phyloP scores from a whole-genome alignment of 2,329 filamentous ascomycete genomes.

The Penicillium sp. region DNA sequence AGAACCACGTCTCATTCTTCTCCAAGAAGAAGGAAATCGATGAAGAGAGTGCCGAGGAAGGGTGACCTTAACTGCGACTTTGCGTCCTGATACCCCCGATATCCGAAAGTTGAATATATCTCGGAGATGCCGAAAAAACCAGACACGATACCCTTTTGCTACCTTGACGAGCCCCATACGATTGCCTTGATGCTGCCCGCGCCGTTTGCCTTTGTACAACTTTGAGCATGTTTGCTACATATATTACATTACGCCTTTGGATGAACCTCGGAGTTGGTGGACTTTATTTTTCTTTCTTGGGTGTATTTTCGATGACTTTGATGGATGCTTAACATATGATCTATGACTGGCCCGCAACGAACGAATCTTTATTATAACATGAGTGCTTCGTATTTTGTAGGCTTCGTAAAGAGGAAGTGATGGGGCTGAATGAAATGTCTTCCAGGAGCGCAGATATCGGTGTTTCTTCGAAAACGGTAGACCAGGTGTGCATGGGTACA shows the following conservation, averaged over 20 bases:
- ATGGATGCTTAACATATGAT: constrained; percentile 5
- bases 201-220: constrained; percentile 3
- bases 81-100: neutral
- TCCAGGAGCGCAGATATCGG: too few relatives aligned
- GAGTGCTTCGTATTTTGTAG: too few relatives aligned
- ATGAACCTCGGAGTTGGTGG: neutral
- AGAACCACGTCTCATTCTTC: constrained; percentile 32
- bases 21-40: constrained; percentile 27
- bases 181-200: neutral
- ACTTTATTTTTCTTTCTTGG: neutral
- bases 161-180: constrained; percentile 1
- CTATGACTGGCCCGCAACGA: neutral
- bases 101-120: neutral
- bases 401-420: too few relatives aligned
- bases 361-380: neutral
- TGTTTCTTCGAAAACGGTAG: too few relatives aligned
- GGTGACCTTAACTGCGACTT: constrained; percentile 2
- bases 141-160: constrained; percentile 9
- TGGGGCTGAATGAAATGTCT: too few relatives aligned
- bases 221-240: neutral
- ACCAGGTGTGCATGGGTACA: too few relatives aligned
- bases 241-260: neutral
- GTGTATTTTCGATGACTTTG: constrained; percentile 10
- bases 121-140: neutral
- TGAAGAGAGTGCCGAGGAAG: constrained; percentile 29